phyloP scores from a whole-genome alignment of 2,329 filamentous ascomycete genomes.

The Apiospora malaysiana region DNA sequence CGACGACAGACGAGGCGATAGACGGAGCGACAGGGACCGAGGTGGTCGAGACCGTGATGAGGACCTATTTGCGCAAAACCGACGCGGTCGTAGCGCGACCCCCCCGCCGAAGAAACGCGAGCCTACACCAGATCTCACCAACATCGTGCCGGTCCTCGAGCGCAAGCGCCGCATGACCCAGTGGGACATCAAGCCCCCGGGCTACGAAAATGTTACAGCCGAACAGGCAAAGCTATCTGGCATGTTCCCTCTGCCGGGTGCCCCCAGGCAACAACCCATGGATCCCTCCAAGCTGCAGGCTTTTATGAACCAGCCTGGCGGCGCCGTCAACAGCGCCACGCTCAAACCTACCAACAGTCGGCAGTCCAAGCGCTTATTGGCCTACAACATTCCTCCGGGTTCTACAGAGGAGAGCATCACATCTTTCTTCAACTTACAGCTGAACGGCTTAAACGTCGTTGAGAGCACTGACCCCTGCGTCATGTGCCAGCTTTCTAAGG shows the following conservation, averaged over 20 bases:
- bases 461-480: conserved; percentile 84
- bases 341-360: conserved; percentile 92
- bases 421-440: conserved; percentile 92
- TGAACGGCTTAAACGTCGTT: conserved; percentile 95
- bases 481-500: conserved; percentile 80
- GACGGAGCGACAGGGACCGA: conserved; percentile 48
- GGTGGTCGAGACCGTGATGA: conserved; percentile 55
- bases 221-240: conserved; percentile 98
- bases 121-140: conserved; percentile 92
- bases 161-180: conserved; percentile 93
- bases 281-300: conserved; percentile 92
- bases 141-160: conserved; percentile 80
- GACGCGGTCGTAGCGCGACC: conserved; percentile 75
- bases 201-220: conserved; percentile 97
- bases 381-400: conserved; percentile 78
- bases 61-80: conserved; percentile 56
- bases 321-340: conserved; percentile 72
- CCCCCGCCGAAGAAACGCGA: conserved; percentile 90
- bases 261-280: conserved; percentile 93
- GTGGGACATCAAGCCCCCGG: conserved; percentile 99
- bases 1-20: conserved; percentile 64
- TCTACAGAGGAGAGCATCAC: conserved; percentile 78
- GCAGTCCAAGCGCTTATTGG: conserved; percentile 90
- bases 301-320: conserved; percentile 89
- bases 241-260: conserved; percentile 98